Conservation (phyloP, 2,329 filamentous ascomycete species). For the Drechslerella coelobrocha region DNA sequence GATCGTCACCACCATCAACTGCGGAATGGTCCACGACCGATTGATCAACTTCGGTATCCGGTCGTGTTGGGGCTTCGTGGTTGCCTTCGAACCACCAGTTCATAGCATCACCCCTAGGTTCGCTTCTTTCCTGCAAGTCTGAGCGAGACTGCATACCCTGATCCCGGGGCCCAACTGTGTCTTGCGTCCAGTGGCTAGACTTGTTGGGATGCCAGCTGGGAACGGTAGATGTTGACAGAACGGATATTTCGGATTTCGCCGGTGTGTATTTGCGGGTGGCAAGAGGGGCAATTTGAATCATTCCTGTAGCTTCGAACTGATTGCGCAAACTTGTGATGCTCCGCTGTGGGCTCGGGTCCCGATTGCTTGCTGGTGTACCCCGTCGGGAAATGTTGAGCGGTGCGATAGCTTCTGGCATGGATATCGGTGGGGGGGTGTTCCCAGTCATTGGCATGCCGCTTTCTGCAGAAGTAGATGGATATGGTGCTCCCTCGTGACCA, state of each 20-base stretch:
- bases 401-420: slow-evolving; percentile 35
- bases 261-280: slow-evolving; percentile 21
- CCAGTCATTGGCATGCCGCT: slow-evolving; percentile 53
- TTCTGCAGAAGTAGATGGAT: slow-evolving; percentile 51
- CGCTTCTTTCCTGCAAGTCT: slow-evolving; percentile 21
- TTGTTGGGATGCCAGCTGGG: slow-evolving; percentile 47
- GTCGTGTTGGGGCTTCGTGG: slow-evolving; percentile 11
- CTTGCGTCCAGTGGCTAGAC: slow-evolving; percentile 36
- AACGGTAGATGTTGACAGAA: slow-evolving; percentile 35
- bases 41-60: slow-evolving; percentile 39
- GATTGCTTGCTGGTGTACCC: slow-evolving; percentile 29
- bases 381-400: slow-evolving; percentile 43
- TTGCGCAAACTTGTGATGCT: slow-evolving; percentile 45
- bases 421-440: slow-evolving; percentile 51
- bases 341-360: slow-evolving; percentile 25
- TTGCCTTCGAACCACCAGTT: slow-evolving; percentile 50
- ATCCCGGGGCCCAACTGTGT: slow-evolving; percentile 31
- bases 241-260: slow-evolving; percentile 40
- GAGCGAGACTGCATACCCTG: slow-evolving; percentile 38
- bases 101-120: slow-evolving; percentile 40
- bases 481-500: slow-evolving; percentile 50
- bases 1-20: slow-evolving; percentile 20
- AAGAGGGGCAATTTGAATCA: slow-evolving; percentile 34
- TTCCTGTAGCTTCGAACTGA: slow-evolving; percentile 35
- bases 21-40: slow-evolving; percentile 31